A percentile compares a stretch with the other conserved stretches of the same genome.
Evolutionary conservation across 176 grass and related monocot genomes (phyloP).

Genomic region (Bothriochloa decipiens): DNA sequence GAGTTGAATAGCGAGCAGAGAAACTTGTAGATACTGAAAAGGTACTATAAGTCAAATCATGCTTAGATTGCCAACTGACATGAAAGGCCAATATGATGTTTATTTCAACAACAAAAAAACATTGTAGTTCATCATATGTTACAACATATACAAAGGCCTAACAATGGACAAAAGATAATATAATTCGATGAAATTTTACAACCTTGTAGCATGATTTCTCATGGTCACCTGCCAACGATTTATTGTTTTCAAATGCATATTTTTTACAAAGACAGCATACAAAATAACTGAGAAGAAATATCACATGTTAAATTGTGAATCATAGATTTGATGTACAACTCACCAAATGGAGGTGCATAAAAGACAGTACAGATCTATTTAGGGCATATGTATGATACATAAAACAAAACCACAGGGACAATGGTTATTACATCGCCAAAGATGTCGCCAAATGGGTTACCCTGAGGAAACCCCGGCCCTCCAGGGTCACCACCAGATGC

Average conservation of each 20-base stretch:
- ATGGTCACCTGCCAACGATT: not conserved
- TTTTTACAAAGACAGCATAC: not conserved
- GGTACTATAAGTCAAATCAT: slow-evolving; percentile 5
- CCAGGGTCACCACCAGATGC: slow-evolving; percentile 64
- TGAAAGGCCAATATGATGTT: not conserved
- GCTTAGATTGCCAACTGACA: not conserved
- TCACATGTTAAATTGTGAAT: slow-evolving; percentile 21
- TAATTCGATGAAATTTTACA: not conserved
- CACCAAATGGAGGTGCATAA: slow-evolving; percentile 2
- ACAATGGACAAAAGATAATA: slow-evolving; percentile 26
- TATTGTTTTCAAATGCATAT: not conserved
- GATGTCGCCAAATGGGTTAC: slow-evolving; percentile 80
- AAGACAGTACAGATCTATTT: slow-evolving; percentile 23
- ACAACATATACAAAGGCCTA: slow-evolving; percentile 15
- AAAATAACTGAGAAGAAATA: not conserved
- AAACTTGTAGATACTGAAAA: slow-evolving; percentile 22
- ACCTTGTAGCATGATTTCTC: slow-evolving; percentile 25
- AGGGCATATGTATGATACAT: slow-evolving; percentile 3
- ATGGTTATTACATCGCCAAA: slow-evolving; percentile 61
- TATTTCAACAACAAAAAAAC: slow-evolving; percentile 23
- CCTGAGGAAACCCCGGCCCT: slow-evolving; percentile 56
- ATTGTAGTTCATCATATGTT: slow-evolving; percentile 6
- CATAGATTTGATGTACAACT: slow-evolving; percentile 18
- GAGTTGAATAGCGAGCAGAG: not conserved
- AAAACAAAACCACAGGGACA: slow-evolving; percentile 31